phyloP scores from a whole-genome alignment of 2,329 filamentous ascomycete species.

The Aureobasidium sp. region DNA sequence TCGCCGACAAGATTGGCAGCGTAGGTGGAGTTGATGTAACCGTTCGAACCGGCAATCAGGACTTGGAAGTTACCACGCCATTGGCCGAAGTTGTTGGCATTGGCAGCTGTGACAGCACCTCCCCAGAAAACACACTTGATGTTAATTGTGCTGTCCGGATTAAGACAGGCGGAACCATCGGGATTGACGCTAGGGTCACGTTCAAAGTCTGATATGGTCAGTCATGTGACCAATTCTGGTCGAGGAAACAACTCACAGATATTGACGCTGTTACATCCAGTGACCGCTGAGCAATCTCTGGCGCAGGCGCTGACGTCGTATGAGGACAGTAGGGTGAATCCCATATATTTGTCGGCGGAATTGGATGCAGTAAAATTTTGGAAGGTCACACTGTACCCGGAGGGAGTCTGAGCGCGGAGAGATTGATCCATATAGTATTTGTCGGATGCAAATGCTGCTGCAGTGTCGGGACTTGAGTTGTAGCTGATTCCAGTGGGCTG shows the following conservation, averaged over 20 bases:
- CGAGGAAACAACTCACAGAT: constrained; percentile 33
- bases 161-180: neutral
- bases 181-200: constrained; percentile 21
- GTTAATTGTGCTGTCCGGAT: constrained; percentile 19
- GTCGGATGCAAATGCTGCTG: constrained; percentile 22
- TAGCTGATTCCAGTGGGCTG: constrained; percentile 21
- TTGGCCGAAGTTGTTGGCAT: constrained; percentile 39
- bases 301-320: constrained; percentile 23
- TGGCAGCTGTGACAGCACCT: constrained; percentile 29
- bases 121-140: constrained; percentile 37
- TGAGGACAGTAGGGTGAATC: constrained; percentile 22
- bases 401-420: constrained; percentile 18
- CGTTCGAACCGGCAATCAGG: constrained; percentile 49
- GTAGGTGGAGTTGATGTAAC: constrained; percentile 30
- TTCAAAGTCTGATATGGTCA: constrained; percentile 24
- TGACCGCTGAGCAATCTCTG: constrained; percentile 19
- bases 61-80: constrained; percentile 40
- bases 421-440: constrained; percentile 23
- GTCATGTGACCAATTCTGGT: constrained; percentile 34
- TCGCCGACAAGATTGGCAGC: too few relatives aligned
- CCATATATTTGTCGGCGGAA: constrained; percentile 26
- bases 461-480: constrained; percentile 22
- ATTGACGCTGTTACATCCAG: constrained; percentile 25
- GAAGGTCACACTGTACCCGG: constrained; percentile 22
- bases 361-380: constrained; percentile 26